Evolutionary conservation across 331 rosid genomes (phyloP), one percentile per base, ranked within the genome.

Genomic region (Acacia pycnantha): DNA sequence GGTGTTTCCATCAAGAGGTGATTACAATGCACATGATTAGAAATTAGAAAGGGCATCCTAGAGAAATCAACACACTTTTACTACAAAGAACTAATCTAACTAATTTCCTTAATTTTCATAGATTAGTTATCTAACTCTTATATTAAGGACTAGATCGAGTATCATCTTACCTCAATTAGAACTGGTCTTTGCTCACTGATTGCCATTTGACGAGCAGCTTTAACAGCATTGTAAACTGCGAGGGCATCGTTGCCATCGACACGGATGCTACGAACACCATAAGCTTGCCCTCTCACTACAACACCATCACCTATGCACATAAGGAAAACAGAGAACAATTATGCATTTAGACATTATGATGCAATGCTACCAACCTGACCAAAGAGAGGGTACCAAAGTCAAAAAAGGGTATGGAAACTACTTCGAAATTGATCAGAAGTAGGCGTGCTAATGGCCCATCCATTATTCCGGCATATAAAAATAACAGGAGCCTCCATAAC

Each of bases 371-470:
- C 50, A 24, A 76, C 51, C 24, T 27, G 33, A 65, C 59, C 62
- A 70, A 26, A 41, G 68, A 37, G 77, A 77, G 76, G 53, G 81
- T 22, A 40, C 71, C 50, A 46, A 62, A 59, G 5, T 77, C 21
- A 46, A 67, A 59, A 4, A 69, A 44, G 65, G 56, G 75, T 44
- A 65, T 66, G 54, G 58, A 79, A 68, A 76, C 62, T 88, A 95
- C 99, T 90, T 89, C 98, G 93, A 85, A 93, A 95, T 86, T 95
- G 99, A 78, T 95, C 99, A 70, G 98, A 90, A 61, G 90, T 92
- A 35, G 97, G 98, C 62, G 98, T 95, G 82, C 99, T 95, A 81
- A 95, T 95, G 46, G 99, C 99, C 99, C 98, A 95, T 87, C 99
- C 97, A 85, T 93, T 95, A 89, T 95, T 95, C 80, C 99, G 97